These are phyloP conservation scores for Panaeolus cyanescens DNA, from an alignment of 768 basidiomycete genomes.

Conservation along the genomic window DNA sequence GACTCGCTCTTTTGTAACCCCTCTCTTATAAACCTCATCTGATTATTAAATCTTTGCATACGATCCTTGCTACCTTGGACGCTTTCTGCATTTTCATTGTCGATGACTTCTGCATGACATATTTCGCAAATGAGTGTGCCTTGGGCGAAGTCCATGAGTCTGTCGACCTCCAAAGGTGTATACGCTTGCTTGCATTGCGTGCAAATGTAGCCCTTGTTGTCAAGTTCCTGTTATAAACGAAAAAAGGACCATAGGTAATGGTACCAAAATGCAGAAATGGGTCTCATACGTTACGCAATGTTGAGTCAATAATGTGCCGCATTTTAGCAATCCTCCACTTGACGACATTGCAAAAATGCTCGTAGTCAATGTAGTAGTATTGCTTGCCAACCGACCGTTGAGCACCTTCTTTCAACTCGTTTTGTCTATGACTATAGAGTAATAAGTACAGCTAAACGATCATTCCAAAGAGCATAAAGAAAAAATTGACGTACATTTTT, in stretches of 20 bases:
- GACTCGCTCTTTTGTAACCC: slow-evolving; percentile 88
- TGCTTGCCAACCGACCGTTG: slow-evolving; percentile 85
- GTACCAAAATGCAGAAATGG: background rate
- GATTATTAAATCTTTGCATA: slow-evolving; percentile 93
- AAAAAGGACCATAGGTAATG: background rate
- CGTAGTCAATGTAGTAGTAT: slow-evolving; percentile 97
- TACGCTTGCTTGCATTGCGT: slow-evolving; percentile 85
- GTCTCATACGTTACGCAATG: slow-evolving; percentile 77
- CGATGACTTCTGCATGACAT: slow-evolving; percentile 82
- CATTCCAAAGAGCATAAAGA: background rate
- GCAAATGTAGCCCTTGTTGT: slow-evolving; percentile 97
- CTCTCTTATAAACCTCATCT: slow-evolving; percentile 86
- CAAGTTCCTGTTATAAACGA: slow-evolving; percentile 71
- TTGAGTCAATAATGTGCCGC: slow-evolving; percentile 86
- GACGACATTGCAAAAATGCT: slow-evolving; percentile 94
- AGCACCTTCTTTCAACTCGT: slow-evolving; percentile 88
- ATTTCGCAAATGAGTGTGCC: slow-evolving; percentile 83
- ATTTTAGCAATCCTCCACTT: slow-evolving; percentile 97
- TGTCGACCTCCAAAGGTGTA: slow-evolving; percentile 82
- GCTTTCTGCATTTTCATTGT: slow-evolving; percentile 90
- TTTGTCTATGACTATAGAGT: slow-evolving; percentile 74
- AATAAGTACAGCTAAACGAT: background rate
- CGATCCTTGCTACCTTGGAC: slow-evolving; percentile 87
- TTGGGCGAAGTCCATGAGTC: slow-evolving; percentile 70
- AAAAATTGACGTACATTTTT: slow-evolving; percentile 59